These are phyloP conservation scores for Solanum bukasovii DNA, from an alignment of 257 asterid genomes.

Conservation along the genomic window DNA sequence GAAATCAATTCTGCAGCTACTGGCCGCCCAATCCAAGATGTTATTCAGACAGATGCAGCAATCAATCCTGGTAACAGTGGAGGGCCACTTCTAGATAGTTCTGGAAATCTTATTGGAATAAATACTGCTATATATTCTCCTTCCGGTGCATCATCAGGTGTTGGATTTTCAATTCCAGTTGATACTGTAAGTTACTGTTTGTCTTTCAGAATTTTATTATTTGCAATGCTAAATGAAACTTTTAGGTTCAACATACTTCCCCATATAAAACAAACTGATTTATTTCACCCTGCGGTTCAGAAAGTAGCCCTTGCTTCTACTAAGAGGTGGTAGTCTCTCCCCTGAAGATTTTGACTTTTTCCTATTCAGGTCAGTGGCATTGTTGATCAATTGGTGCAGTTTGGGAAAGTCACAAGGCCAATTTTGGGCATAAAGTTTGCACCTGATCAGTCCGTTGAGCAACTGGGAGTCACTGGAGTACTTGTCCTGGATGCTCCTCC, in stretches of 20 bases:
- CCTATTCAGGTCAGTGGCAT: slow-evolving; percentile 72
- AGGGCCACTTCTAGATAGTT: slow-evolving; percentile 96
- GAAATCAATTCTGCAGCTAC: slow-evolving; percentile 98
- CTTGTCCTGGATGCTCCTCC: slow-evolving; percentile 96
- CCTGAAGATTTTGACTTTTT: not conserved
- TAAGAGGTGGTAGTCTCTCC: not conserved
- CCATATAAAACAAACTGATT: not conserved
- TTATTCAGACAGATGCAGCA: slow-evolving; percentile 99
- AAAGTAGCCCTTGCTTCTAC: not conserved
- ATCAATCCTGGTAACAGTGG: slow-evolving; percentile 99
- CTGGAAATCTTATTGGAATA: slow-evolving; percentile 93
- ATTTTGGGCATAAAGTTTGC: slow-evolving; percentile 92
- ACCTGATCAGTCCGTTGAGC: slow-evolving; percentile 96
- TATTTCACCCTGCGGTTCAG: not conserved
- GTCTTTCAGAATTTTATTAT: not conserved
- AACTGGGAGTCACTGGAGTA: slow-evolving; percentile 94
- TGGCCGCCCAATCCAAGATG: slow-evolving; percentile 98
- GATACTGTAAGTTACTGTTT: slow-evolving; percentile 68
- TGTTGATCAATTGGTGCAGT: slow-evolving; percentile 88
- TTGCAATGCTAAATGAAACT: not conserved
- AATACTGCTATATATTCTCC: slow-evolving; percentile 99
- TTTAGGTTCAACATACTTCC: not conserved
- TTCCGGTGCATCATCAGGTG: slow-evolving; percentile 99
- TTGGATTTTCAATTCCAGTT: slow-evolving; percentile 98
- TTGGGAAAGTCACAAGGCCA: slow-evolving; percentile 95